These are phyloP conservation scores for Fraxinus nigra DNA, from an alignment of 305 asterid species.

Conservation along the genomic window DNA sequence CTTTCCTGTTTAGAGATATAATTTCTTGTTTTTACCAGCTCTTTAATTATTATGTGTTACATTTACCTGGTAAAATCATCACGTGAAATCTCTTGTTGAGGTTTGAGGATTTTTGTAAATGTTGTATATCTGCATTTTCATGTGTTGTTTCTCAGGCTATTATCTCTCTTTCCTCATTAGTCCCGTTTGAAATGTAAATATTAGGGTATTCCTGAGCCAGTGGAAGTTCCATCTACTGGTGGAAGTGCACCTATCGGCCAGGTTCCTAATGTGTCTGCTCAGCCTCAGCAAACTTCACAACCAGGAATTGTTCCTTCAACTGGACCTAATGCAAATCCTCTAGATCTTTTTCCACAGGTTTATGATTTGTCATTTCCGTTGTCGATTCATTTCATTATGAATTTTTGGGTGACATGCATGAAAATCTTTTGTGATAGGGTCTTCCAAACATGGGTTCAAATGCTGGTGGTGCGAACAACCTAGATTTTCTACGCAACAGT, in stretches of 20 bases:
- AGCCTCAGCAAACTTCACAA: slow-evolving; percentile 51
- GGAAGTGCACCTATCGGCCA: slow-evolving; percentile 26
- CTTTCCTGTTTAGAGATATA: not conserved
- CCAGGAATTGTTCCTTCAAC: slow-evolving; percentile 51
- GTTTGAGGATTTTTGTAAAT: not conserved
- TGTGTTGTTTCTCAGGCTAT: not conserved
- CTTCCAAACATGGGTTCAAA: slow-evolving; percentile 61
- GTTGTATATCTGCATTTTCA: not conserved
- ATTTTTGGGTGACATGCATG: slow-evolving; percentile 11
- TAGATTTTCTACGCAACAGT: slow-evolving; percentile 80
- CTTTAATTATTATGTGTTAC: not conserved
- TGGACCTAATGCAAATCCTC: slow-evolving; percentile 81
- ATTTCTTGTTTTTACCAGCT: not conserved
- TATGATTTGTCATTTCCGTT: not conserved
- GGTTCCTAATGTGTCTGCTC: slow-evolving; percentile 41
- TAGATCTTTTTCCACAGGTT: slow-evolving; percentile 90
- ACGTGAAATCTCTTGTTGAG: not conserved
- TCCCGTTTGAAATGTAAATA: slow-evolving; percentile 14
- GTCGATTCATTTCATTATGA: not conserved
- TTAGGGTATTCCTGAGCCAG: slow-evolving; percentile 80
- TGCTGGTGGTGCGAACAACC: slow-evolving; percentile 62
- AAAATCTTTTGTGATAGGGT: slow-evolving; percentile 43
- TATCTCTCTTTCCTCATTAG: slow-evolving; percentile 12
- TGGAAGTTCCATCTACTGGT: slow-evolving; percentile 55
- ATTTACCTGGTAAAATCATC: not conserved